Base-by-base conservation (phyloP, 148 eudicot species). In the Nyssa sinensis region DNA sequence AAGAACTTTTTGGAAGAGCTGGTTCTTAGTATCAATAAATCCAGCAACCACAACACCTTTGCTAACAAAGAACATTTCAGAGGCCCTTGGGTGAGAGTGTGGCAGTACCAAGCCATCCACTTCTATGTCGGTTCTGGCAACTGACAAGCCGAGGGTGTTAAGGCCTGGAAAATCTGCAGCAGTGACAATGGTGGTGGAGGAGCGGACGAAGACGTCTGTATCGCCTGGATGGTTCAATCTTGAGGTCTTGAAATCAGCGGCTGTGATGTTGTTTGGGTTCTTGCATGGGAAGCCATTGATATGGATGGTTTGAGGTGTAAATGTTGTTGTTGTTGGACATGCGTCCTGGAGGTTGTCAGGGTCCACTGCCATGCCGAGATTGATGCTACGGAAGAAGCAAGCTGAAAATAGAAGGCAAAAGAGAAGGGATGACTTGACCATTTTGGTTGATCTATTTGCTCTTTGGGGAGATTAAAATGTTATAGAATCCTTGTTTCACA, bases 201-300 rank as follows among this genome's bases (percentile, higher is more conserved):
- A 92, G n/a, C n/a, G n/a, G n/a, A n/a, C n/a, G n/a, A n/a, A n/a
- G n/a, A n/a, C n/a, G n/a, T n/a, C n/a, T n/a, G 93, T 90, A 62
- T 87, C 85, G 4, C 98, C 95, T 0, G 57, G 34, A 11, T 39
- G 61, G 74, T 33, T 84, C 49, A 94, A 78, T 60, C 71, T 10
- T 3, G 88, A 73, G 14, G 82, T 83, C 70, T 88, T 90, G 87
- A 94, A 94, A 78, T 94, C 98, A 0, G 86, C 81, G 55, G 97
- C 87, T 0, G 87, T 81, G 35, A 85, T 69, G 25, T 81, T 77
- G 37, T 84, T 67, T 1, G 97, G 95, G 74, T 87, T 79, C 71
- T 94, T 92, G 84, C 98, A 94, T 0, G 88, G 97, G 17, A 75
- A 74, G 29, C 98, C 98, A 33, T 94, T 94, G 73, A 92, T 79